These are phyloP conservation scores for Herpetomonas tarakana DNA, from an alignment of 208 protist genomes.

Conservation along the genomic window DNA sequence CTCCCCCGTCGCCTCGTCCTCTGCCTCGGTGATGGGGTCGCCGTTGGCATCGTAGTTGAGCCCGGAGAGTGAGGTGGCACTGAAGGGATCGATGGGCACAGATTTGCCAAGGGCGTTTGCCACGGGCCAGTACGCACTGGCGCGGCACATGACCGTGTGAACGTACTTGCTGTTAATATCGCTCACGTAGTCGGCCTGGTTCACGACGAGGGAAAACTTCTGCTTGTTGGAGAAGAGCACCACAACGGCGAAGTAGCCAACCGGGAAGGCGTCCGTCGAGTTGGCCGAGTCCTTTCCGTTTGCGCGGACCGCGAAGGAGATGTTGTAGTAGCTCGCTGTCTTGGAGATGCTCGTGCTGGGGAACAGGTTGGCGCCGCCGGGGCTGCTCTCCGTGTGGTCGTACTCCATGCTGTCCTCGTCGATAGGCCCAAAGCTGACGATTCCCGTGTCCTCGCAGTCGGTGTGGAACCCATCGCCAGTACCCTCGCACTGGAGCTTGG, in stretches of 20 bases:
- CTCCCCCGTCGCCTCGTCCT: constrained; percentile 9
- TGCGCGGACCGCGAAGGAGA: constrained; percentile 58
- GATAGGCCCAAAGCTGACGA: constrained; percentile 54
- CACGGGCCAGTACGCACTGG: constrained; percentile 82
- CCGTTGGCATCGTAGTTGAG: constrained; percentile 4
- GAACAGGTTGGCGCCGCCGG: constrained; percentile 19
- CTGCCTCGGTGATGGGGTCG: constrained; percentile 1
- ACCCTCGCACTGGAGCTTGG: constrained; percentile 40
- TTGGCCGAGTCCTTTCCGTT: constrained; percentile 34
- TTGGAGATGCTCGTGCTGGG: constrained; percentile 34
- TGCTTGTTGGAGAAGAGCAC: constrained; percentile 40
- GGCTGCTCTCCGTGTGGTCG: constrained; percentile 7
- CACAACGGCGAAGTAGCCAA: constrained; percentile 46
- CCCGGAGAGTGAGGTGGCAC: constrained; percentile 14
- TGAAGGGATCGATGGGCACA: constrained; percentile 56
- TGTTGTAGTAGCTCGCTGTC: constrained; percentile 24
- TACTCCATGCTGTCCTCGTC: constrained; percentile 23
- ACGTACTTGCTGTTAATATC: constrained; percentile 60
- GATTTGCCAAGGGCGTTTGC: constrained; percentile 67
- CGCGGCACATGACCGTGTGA: constrained; percentile 39
- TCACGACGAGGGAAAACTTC: constrained; percentile 45
- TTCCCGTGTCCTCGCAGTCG: constrained; percentile 42
- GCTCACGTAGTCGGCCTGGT: constrained; percentile 76
- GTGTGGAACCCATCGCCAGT: constrained; percentile 44
- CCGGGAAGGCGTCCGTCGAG: constrained; percentile 35